Base-by-base conservation (phyloP, 2,329 filamentous ascomycete species). In the Metarhizium rileyi region DNA sequence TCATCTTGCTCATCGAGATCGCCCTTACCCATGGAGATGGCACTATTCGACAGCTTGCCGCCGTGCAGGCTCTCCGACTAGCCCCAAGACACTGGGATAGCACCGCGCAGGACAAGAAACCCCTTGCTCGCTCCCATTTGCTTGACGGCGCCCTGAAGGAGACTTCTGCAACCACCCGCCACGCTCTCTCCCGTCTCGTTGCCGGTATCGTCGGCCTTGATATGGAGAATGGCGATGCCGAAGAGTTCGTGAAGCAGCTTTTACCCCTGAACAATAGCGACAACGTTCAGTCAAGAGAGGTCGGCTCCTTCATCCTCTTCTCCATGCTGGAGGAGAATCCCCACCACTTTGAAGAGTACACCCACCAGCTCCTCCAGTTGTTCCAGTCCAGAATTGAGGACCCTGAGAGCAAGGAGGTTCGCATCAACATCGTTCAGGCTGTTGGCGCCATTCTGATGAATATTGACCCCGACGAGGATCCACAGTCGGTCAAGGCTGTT, bases 341-440 rank as follows among this genome's bases (percentile, higher is more conserved):
- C 20, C 84, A 90, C 57, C 79, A 84, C 58, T 95, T 96, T 69
- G 81, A 82, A 60, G 86, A 90, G 61, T 87, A 93, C 69, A 81
- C 89, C 59, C 70, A 77, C 52, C 83, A 87, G 63, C 80, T 97
- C 52, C 88, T 97, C 61, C 76, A 79, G 61, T 76, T 97, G 25
- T 95, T 97, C 72, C 76, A 76, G 68, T 84, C 84, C 66, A 94
- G 90, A 44, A 93, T 98, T 61, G 83, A 86, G 61, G 93, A 97
- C 63, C 83, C 87, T 1, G 84, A 94, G 69, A 96, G 90, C 67
- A 80, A 86, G 54, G 89, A 96, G 66, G 93, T 98, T 50, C 85
- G 90, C 60, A 83, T 95, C 72, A 97, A 96, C 75, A 94, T 93
- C 28, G 84, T 96, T 70, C 81, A 95, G 62, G 90, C 89, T 53